Percentiles rank a stretch among this genome's conserved stretches.
phyloP scores from a whole-genome alignment of 208 protist species.

The Acanthamoeba triangularis region DNA sequence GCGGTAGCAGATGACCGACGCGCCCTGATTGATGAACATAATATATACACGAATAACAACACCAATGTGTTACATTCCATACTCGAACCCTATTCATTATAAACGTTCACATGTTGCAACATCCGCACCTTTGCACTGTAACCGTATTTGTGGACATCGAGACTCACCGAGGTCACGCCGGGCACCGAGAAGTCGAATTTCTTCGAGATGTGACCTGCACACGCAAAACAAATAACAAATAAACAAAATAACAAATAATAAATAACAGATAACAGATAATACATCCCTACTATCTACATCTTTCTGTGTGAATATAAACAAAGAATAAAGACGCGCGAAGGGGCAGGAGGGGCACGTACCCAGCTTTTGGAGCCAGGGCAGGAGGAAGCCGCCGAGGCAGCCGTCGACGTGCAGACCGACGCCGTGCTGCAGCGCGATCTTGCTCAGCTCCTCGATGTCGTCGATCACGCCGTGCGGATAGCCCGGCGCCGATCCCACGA shows the following conservation, averaged over 20 bases:
- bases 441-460: conserved; percentile 82
- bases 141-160: conserved; percentile 99
- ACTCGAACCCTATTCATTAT: too few species aligned
- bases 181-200: conserved; percentile 95
- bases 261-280: not conserved
- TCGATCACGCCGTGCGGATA: conserved; percentile 97
- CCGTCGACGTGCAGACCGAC: conserved; percentile 98
- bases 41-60: too few species aligned
- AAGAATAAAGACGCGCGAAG: too few species aligned
- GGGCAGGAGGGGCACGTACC: not conserved
- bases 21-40: not conserved
- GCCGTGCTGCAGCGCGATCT: conserved; percentile 92
- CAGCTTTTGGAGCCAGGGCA: conserved; percentile 93
- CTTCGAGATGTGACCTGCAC: conserved; percentile 73
- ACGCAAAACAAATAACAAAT: too few species aligned
- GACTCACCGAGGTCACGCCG: conserved; percentile 97
- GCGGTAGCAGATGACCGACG: conserved; percentile 95
- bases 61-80: not conserved
- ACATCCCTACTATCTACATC: too few species aligned
- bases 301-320: too few species aligned
- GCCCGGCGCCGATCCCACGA: conserved; percentile 96
- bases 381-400: conserved; percentile 97
- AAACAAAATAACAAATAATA: not conserved
- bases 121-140: conserved; percentile 97
- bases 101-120: not conserved